Percentiles rank a stretch among this genome's conserved stretches.
These are phyloP conservation scores for Aschersonia sp. DNA, from an alignment of 2,329 filamentous ascomycete species.

Conservation along the genomic window DNA sequence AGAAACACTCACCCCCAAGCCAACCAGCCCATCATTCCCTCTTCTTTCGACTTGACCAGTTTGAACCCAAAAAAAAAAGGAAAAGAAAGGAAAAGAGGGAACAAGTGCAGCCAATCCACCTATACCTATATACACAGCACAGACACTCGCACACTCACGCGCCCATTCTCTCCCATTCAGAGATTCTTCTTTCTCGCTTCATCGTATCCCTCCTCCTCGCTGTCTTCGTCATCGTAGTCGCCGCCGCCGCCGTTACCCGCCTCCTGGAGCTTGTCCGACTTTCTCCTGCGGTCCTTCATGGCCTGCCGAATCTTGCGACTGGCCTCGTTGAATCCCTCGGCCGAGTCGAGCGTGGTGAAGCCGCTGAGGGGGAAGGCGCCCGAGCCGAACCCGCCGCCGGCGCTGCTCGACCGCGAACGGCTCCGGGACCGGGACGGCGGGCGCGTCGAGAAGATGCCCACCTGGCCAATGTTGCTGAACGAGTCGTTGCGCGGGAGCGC, in stretches of 20 bases:
- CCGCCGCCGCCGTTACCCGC: constrained; percentile 12
- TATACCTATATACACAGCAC: too few species aligned
- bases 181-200: constrained; percentile 28
- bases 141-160: too few species aligned
- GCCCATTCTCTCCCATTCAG: constrained; percentile 5
- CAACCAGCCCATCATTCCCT: too few species aligned
- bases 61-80: too few species aligned
- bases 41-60: too few species aligned
- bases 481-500: constrained; percentile 73
- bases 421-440: constrained; percentile 68
- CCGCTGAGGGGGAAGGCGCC: constrained; percentile 51
- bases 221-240: constrained; percentile 23
- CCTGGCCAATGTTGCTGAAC: constrained; percentile 75
- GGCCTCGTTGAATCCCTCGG: constrained; percentile 67
- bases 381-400: constrained; percentile 41
- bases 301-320: constrained; percentile 71
- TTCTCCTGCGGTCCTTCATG: constrained; percentile 52
- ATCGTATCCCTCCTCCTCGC: constrained; percentile 26
- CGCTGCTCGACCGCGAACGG: constrained; percentile 56
- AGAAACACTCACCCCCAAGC: too few species aligned
- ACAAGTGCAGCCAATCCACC: too few species aligned
- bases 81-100: too few species aligned
- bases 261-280: constrained; percentile 28
- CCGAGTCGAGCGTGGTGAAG: constrained; percentile 53
- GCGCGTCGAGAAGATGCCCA: constrained; percentile 81